phyloP scores from a whole-genome alignment of 331 rosid species.

The Malus hybrid region DNA sequence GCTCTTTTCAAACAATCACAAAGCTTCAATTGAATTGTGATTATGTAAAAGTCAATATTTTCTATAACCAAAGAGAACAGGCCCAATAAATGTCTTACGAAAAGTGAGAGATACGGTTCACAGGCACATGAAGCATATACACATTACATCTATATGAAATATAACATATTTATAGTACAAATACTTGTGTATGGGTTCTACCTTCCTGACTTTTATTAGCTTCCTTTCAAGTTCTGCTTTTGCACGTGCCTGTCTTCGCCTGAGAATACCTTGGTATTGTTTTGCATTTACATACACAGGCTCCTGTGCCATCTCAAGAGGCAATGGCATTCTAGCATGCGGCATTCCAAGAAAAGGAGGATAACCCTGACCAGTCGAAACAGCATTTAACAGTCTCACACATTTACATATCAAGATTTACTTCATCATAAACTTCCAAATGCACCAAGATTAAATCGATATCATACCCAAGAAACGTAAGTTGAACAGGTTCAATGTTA shows the following conservation, averaged over 20 bases:
- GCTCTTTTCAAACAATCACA: not conserved
- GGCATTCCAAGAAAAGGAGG: conserved; percentile 83
- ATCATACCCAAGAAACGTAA: not conserved
- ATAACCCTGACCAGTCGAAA: conserved; percentile 53
- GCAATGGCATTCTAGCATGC: conserved; percentile 94
- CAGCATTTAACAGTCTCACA: not conserved
- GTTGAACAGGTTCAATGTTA: not conserved
- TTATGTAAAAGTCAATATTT: not conserved
- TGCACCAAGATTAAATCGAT: not conserved
- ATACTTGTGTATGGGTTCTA: conserved; percentile 10
- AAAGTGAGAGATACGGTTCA: not conserved
- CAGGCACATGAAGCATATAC: not conserved
- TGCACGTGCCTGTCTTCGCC: conserved; percentile 98
- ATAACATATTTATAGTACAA: not conserved
- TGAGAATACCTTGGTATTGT: conserved; percentile 94
- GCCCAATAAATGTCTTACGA: not conserved
- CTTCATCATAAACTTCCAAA: not conserved
- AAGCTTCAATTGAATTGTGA: not conserved
- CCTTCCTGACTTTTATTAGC: conserved; percentile 86
- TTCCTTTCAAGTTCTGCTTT: conserved; percentile 95
- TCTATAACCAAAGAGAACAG: not conserved
- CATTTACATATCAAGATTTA: not conserved
- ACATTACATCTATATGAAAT: not conserved
- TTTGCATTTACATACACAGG: conserved; percentile 98
- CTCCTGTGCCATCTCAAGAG: conserved; percentile 93